A percentile compares a stretch with the other conserved stretches of the same genome.
Conservation (phyloP, 257 asterid species). For the Paraleonurus japonicus region DNA sequence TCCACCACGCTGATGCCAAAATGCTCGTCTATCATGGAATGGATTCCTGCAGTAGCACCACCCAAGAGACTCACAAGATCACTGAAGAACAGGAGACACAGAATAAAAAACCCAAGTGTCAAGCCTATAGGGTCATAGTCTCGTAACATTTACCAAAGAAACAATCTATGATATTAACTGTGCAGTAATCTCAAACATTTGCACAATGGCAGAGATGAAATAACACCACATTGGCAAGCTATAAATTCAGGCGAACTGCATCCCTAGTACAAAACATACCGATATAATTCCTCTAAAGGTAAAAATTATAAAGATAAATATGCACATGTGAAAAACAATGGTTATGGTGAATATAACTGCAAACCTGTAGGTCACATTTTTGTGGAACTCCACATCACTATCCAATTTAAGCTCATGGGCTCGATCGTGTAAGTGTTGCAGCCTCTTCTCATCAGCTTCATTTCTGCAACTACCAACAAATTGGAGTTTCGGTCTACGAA, state of each 20-base stretch:
- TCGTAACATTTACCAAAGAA: not conserved
- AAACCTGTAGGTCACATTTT: slow-evolving; percentile 81
- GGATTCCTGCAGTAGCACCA: slow-evolving; percentile 78
- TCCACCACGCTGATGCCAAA: slow-evolving; percentile 96
- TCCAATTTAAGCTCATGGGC: slow-evolving; percentile 69
- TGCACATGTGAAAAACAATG: not conserved
- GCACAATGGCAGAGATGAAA: not conserved
- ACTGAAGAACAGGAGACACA: slow-evolving; percentile 36
- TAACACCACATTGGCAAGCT: not conserved
- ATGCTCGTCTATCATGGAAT: slow-evolving; percentile 95
- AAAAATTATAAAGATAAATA: not conserved
- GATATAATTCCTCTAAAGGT: not conserved
- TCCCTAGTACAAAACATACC: not conserved
- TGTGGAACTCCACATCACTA: slow-evolving; percentile 82
- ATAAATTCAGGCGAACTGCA: not conserved
- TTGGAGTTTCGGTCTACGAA: slow-evolving; percentile 74
- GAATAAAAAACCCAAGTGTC: slow-evolving; percentile 2
- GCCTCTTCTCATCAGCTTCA: slow-evolving; percentile 87
- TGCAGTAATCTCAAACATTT: not conserved
- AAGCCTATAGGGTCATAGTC: not conserved
- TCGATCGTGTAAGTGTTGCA: slow-evolving; percentile 73
- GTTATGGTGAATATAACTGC: not conserved
- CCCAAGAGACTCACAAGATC: slow-evolving; percentile 84
- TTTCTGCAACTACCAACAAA: slow-evolving; percentile 97
- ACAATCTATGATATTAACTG: slow-evolving; percentile 2